Percentiles rank a stretch among this genome's conserved stretches.
These are phyloP conservation scores for Blepharisma stoltei DNA, from an alignment of 73 alveolate genomes.

Conservation along the genomic window DNA sequence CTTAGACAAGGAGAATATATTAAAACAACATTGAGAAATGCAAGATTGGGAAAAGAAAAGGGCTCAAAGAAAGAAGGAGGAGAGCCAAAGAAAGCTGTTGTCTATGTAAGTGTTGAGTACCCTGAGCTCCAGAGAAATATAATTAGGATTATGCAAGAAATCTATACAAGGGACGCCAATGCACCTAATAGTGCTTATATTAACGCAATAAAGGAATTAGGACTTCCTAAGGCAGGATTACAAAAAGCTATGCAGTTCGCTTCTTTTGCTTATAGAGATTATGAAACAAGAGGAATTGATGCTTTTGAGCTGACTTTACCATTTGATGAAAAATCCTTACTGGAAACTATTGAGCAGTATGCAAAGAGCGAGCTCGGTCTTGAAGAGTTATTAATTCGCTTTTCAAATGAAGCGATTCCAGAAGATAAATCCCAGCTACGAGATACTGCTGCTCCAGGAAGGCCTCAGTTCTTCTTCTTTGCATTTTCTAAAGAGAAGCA, in stretches of 20 bases:
- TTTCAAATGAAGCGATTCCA: slow-evolving; percentile 26
- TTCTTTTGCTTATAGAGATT: slow-evolving; percentile 48
- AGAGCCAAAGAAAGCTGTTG: slow-evolving; percentile 37
- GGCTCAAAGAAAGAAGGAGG: slow-evolving; percentile 52
- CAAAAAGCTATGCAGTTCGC: slow-evolving; percentile 59
- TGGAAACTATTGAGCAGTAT: neutral
- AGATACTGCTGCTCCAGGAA: slow-evolving; percentile 65
- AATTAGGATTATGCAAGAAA: slow-evolving; percentile 35
- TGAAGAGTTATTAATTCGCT: slow-evolving; percentile 28
- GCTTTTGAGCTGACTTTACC: slow-evolving; percentile 73
- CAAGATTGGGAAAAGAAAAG: slow-evolving; percentile 68
- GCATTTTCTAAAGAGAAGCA: neutral
- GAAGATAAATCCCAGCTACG: slow-evolving; percentile 28
- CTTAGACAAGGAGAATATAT: slow-evolving; percentile 61
- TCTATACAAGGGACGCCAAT: slow-evolving; percentile 34
- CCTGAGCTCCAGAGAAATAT: slow-evolving; percentile 66
- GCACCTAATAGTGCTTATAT: slow-evolving; percentile 31
- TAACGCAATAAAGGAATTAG: neutral
- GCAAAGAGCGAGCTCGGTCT: slow-evolving; percentile 41
- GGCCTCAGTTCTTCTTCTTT: slow-evolving; percentile 59
- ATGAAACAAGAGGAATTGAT: slow-evolving; percentile 64
- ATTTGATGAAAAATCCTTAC: slow-evolving; percentile 57
- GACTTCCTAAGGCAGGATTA: slow-evolving; percentile 15
- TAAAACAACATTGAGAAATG: slow-evolving; percentile 48
- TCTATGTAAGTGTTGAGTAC: slow-evolving; percentile 64